These are phyloP conservation scores for Fusarium aywerte DNA, from an alignment of 2,329 filamentous ascomycete species.

Conservation along the genomic window DNA sequence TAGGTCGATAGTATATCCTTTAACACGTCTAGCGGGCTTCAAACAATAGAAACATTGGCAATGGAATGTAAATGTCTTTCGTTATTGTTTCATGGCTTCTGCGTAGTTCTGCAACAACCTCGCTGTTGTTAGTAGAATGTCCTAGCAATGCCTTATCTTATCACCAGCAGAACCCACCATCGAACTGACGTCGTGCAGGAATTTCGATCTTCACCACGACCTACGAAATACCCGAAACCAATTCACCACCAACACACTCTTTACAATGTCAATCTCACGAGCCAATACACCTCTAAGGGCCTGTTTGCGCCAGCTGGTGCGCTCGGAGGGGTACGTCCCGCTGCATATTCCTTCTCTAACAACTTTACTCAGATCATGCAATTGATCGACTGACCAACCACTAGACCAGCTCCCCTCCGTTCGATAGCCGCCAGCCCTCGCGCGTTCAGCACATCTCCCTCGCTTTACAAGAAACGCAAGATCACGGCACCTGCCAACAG, in stretches of 20 bases:
- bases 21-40: neutral
- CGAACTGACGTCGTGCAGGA: constrained; percentile 44
- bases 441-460: constrained; percentile 47
- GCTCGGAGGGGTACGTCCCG: constrained; percentile 40
- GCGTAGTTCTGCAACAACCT: neutral
- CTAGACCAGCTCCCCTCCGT: constrained; percentile 34
- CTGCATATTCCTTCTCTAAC: neutral
- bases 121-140: neutral
- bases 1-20: neutral
- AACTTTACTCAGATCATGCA: neutral
- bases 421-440: constrained; percentile 34
- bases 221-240: neutral
- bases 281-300: constrained; percentile 40
- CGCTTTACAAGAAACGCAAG: constrained; percentile 55
- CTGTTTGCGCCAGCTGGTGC: constrained; percentile 41
- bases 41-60: neutral
- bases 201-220: constrained; percentile 27
- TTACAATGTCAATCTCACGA: constrained; percentile 40
- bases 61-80: neutral
- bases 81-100: neutral
- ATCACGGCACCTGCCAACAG: constrained; percentile 48
- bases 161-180: constrained; percentile 18
- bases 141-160: constrained; percentile 42
- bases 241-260: neutral
- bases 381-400: constrained; percentile 28